Evolutionary conservation across 495 filamentous ascomycete species (phyloP).

Genomic region (Neurospora sp.): DNA sequence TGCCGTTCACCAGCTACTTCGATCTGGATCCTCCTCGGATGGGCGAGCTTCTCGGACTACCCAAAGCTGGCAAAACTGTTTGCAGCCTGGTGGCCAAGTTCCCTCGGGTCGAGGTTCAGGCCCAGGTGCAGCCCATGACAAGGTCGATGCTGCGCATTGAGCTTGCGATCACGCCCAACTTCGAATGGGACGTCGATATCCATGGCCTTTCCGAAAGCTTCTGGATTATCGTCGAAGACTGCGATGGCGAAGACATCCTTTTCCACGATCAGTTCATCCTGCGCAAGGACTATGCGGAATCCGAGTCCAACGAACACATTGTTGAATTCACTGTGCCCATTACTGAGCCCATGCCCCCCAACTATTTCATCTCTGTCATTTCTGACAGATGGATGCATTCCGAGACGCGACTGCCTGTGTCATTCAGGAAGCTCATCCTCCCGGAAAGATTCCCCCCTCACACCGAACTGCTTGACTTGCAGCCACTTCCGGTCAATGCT

Average conservation of each 20-base stretch:
- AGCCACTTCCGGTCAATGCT: constrained; percentile 77
- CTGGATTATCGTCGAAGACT: constrained; percentile 96
- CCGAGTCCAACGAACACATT: constrained; percentile 83
- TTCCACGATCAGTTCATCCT: constrained; percentile 94
- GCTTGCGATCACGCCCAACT: constrained; percentile 86
- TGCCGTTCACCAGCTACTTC: constrained; percentile 88
- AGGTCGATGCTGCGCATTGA: constrained; percentile 93
- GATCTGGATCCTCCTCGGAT: constrained; percentile 95
- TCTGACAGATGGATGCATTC: constrained; percentile 98
- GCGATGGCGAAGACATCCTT: constrained; percentile 91
- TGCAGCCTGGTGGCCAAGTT: constrained; percentile 86
- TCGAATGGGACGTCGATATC: constrained; percentile 86
- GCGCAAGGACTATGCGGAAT: constrained; percentile 70
- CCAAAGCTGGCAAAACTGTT: constrained; percentile 77
- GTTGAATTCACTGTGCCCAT: constrained; percentile 96
- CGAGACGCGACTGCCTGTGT: constrained; percentile 85
- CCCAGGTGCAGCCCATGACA: constrained; percentile 88
- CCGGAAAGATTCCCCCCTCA: constrained; percentile 94
- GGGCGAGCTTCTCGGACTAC: constrained; percentile 87
- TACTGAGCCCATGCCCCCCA: constrained; percentile 93
- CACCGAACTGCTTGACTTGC: constrained; percentile 81
- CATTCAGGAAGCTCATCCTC: constrained; percentile 87
- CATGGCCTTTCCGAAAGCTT: constrained; percentile 86
- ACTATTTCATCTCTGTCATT: constrained; percentile 91
- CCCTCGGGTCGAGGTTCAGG: constrained; percentile 82